Evolutionary conservation across 805 yeast species (phyloP).

Genomic region (Saccharomyces eubayanus): DNA sequence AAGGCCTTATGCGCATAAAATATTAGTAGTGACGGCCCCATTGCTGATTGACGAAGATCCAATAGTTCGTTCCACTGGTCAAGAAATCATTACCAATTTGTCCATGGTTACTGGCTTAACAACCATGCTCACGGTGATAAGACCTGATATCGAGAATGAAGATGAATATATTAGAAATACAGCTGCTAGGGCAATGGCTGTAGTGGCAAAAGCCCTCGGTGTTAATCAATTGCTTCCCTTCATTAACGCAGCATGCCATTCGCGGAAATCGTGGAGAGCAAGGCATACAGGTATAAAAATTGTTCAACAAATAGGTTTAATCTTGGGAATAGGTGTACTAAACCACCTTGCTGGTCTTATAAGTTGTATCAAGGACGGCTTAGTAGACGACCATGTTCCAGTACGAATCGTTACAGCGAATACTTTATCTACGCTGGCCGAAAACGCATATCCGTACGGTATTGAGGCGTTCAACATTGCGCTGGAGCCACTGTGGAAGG

Average conservation of each 20-base stretch:
- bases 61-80: slow-evolving; percentile 66
- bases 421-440: slow-evolving; percentile 69
- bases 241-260: slow-evolving; percentile 65
- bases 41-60: slow-evolving; percentile 70
- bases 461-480: slow-evolving; percentile 74
- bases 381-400: slow-evolving; percentile 59
- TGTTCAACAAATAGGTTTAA: slow-evolving; percentile 64
- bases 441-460: slow-evolving; percentile 79
- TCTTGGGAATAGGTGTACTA: slow-evolving; percentile 62
- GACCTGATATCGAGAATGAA: slow-evolving; percentile 74
- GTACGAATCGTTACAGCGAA: slow-evolving; percentile 65
- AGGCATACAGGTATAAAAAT: slow-evolving; percentile 75
- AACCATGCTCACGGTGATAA: slow-evolving; percentile 64
- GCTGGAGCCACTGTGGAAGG: slow-evolving; percentile 73
- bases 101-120: slow-evolving; percentile 78
- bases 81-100: slow-evolving; percentile 66
- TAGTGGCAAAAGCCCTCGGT: slow-evolving; percentile 75
- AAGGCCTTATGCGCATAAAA: slow-evolving; percentile 64
- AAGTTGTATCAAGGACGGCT: slow-evolving; percentile 46
- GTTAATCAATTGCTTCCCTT: slow-evolving; percentile 67
- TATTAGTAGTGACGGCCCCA: slow-evolving; percentile 70
- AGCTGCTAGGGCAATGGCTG: slow-evolving; percentile 74
- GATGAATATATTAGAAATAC: slow-evolving; percentile 76
- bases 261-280: slow-evolving; percentile 72
- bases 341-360: slow-evolving; percentile 66